Base-by-base conservation (phyloP, 805 yeast genomes). In the Wickerhamiella cacticola region DNA sequence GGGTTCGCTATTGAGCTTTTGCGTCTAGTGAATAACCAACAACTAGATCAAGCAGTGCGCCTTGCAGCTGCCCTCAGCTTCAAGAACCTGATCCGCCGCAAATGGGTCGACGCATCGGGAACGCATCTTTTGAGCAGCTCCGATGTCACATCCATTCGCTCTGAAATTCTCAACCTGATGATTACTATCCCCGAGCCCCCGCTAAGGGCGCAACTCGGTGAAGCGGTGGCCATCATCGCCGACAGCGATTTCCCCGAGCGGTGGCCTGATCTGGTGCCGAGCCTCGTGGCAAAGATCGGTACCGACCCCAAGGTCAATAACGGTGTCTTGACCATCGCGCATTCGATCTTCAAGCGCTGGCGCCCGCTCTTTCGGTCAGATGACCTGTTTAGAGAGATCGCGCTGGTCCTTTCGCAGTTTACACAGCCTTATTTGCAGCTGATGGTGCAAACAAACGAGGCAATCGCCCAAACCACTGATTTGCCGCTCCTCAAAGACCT, bases 261-360 rank as follows among this genome's bases (percentile, higher is more conserved):
- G 45, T 92, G 99, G 99, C 77, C 79, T 1, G 72, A 74, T 45
- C 71, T 92, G 52, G 60, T 65, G 4, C 61, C 70, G 26, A 60
- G 80, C 48, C 70, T 92, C 52, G 84, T 87, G 0, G 58, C 70
- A 1, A 79, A 79, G 59, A 69, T 92, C 41, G 74, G 80, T 2
- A 73, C 72, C n/a, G 45, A 48, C 36, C 55, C 59, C 13, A 49
- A 48, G 8, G 73, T 78, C 46, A 86, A 87, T 62, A 82, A 80
- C 56, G 95, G 96, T 47, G 88, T 94, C 4, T 68, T 94, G 49
- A 74, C 78, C 8, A 97, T 94, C 18, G 94, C 96, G 4, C 98
- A 92, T 63, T 84, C 96, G 1, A 89, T 92, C 52, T 94, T 89
- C 68, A 86, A 82, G 63, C 79, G 94, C 66, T 92, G 99, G 99